Conservation (phyloP, 75 land plant genomes). For the Selaginella tamariscina region DNA sequence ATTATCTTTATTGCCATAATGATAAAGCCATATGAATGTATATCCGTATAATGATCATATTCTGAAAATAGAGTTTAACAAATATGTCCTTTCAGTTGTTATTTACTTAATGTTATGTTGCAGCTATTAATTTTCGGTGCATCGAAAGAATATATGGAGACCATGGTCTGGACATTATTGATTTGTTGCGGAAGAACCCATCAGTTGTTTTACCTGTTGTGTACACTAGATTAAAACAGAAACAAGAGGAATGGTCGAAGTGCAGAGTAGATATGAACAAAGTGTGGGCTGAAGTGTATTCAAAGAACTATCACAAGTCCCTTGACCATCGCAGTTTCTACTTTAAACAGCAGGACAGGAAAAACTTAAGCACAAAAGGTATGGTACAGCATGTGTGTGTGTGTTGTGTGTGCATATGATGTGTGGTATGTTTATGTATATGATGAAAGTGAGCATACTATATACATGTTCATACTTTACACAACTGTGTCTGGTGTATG, state of each 20-base stretch:
- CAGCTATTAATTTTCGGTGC: background rate
- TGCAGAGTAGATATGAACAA: constrained; percentile 89
- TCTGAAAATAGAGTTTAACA: too few relatives aligned
- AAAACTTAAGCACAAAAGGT: constrained; percentile 81
- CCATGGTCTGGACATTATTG: background rate
- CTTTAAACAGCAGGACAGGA: constrained; percentile 90
- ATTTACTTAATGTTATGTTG: background rate
- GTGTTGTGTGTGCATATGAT: too few relatives aligned
- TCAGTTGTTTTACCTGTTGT: constrained; percentile 65
- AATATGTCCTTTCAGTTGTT: background rate
- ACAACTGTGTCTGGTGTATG: too few relatives aligned
- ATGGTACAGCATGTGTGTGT: too few relatives aligned
- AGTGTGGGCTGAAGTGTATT: constrained; percentile 89
- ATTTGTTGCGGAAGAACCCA: constrained; percentile 10
- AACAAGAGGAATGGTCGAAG: constrained; percentile 80
- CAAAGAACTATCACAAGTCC: constrained; percentile 90
- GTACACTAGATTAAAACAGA: constrained; percentile 69
- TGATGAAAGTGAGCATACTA: background rate
- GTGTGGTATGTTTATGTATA: background rate
- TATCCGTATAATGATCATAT: background rate
- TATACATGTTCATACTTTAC: too few relatives aligned
- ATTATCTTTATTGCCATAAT: too few relatives aligned
- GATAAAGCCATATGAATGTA: too few relatives aligned
- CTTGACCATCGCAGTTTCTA: constrained; percentile 96
- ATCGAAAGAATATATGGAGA: background rate